Evolutionary conservation across 768 basidiomycete species (phyloP).

Genomic region (Mycena pura): DNA sequence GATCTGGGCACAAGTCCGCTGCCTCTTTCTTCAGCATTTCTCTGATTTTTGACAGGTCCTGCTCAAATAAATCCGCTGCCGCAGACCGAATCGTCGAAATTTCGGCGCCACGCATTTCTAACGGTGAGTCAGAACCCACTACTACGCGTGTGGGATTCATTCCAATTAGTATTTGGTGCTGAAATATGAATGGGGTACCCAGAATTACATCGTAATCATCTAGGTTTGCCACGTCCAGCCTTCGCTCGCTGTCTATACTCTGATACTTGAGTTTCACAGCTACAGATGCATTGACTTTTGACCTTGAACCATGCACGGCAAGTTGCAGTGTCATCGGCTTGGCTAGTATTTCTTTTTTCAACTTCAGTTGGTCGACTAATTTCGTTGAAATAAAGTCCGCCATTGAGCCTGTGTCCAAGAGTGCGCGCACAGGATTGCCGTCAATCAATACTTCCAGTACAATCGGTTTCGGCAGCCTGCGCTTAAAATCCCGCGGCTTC

Average conservation of each 20-base stretch:
- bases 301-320: slow-evolving; percentile 38
- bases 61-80: no score
- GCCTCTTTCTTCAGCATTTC: no score
- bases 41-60: no score
- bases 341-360: slow-evolving; percentile 25
- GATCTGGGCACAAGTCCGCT: no score
- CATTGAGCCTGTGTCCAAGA: slow-evolving; percentile 27
- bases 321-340: slow-evolving; percentile 40
- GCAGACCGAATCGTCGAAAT: no score
- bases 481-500: slow-evolving; percentile 11
- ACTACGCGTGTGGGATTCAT: slow-evolving; percentile 24
- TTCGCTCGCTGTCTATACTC: slow-evolving; percentile 24
- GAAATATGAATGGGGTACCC: slow-evolving; percentile 31
- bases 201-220: slow-evolving; percentile 28
- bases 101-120: no score
- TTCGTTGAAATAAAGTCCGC: slow-evolving; percentile 40
- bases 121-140: no score
- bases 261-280: slow-evolving; percentile 35
- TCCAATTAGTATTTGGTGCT: slow-evolving; percentile 26
- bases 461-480: neutral
- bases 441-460: neutral
- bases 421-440: neutral
- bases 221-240: slow-evolving; percentile 29
- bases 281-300: slow-evolving; percentile 33
- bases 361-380: slow-evolving; percentile 38